Evolutionary conservation across 495 filamentous ascomycete genomes (phyloP).

Genomic region (Trichoderma reesei): DNA sequence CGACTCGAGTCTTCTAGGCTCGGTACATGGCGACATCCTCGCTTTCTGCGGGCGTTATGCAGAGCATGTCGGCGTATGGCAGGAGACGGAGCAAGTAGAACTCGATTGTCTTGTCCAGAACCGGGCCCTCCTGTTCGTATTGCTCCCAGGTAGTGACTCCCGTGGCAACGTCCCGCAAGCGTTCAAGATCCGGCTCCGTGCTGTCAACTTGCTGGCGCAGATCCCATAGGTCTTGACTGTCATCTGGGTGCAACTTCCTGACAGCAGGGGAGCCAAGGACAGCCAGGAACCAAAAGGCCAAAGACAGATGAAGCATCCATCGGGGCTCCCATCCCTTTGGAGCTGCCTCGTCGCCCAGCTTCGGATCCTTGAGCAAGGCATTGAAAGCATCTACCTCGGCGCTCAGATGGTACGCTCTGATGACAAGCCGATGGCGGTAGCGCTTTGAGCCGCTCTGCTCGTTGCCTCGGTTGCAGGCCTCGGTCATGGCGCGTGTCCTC

Average conservation of each 20-base stretch:
- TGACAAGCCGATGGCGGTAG: neutral
- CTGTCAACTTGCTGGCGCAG: neutral
- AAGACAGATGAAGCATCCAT: neutral
- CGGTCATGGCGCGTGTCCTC: neutral
- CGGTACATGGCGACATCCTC: neutral
- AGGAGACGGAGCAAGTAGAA: neutral
- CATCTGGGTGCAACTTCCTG: slow-evolving; percentile 8
- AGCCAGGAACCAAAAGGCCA: slow-evolving; percentile 13
- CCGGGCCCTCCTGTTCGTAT: slow-evolving; percentile 2
- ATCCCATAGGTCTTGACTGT: slow-evolving; percentile 5
- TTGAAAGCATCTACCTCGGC: neutral
- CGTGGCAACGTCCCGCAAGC: neutral
- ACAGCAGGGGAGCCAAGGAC: neutral
- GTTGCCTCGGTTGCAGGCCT: neutral
- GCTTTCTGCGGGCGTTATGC: slow-evolving; percentile 10
- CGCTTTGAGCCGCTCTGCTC: neutral
- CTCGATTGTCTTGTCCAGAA: neutral
- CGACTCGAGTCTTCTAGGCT: neutral
- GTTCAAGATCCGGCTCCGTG: neutral
- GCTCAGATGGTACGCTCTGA: neutral
- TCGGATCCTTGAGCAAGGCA: neutral
- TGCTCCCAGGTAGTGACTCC: neutral
- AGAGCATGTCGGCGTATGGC: slow-evolving; percentile 5
- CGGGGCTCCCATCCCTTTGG: neutral
- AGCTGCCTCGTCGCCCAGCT: neutral